Conservation (phyloP, 2,329 filamentous ascomycete species). For the Aspergillus sp. region DNA sequence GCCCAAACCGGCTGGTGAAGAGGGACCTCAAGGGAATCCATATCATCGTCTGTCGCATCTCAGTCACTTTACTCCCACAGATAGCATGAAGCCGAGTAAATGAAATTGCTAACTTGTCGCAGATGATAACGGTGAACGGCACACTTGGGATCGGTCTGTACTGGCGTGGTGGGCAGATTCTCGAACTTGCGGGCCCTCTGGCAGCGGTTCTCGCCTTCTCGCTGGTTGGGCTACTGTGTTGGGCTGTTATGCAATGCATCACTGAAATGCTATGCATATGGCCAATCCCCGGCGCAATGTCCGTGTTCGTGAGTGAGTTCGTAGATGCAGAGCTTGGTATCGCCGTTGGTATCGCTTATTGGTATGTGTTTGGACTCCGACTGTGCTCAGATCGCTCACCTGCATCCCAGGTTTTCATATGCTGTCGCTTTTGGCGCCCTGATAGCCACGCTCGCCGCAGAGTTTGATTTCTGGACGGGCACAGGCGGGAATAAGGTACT, state of each 20-base stretch:
- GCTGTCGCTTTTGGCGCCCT: constrained; percentile 1
- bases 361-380: not conserved
- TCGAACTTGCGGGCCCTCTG: constrained; percentile 4
- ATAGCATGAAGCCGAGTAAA: no score
- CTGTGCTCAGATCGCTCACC: not conserved
- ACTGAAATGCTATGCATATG: constrained; percentile 11
- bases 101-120: no score
- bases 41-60: not conserved
- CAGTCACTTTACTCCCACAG: no score
- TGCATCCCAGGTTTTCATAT: not conserved
- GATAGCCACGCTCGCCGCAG: constrained; percentile 5
- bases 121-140: constrained; percentile 12
- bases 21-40: constrained; percentile 2
- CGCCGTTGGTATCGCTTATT: constrained; percentile 8
- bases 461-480: constrained; percentile 1
- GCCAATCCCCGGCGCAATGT: constrained; percentile 7
- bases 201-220: constrained; percentile 2
- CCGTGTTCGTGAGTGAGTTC: constrained; percentile 9
- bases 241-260: constrained; percentile 10
- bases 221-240: constrained; percentile 1
- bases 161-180: constrained; percentile 9
- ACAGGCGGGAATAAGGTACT: not conserved
- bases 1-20: not conserved
- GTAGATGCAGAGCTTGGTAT: constrained; percentile 7
- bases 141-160: constrained; percentile 5